Evolutionary conservation across 208 protist genomes (phyloP), one percentile per base, ranked within the genome.

Genomic region (Acanthamoeba healyi): DNA sequence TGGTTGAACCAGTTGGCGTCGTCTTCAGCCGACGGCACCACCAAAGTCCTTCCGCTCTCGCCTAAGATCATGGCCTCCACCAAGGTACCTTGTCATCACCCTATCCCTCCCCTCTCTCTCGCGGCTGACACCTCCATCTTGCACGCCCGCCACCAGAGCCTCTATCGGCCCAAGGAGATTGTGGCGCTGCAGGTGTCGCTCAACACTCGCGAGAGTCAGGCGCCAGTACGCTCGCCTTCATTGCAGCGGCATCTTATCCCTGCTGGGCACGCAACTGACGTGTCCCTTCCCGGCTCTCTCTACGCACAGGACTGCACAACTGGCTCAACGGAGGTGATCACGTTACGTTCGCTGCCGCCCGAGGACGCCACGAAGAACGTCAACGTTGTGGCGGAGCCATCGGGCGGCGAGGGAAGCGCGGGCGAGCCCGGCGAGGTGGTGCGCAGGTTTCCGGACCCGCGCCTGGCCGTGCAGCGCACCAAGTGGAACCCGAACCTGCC

Each of bases 151-250:
- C 51, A 58, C 0, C 51, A 58, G 79, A 87, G 79, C 26, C 51
- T 87, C n/a, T 87, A 87, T 58, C 79, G 79, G 26, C 79, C 79
- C n/a, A 87, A 87, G 51, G 79, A 87, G 19, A 87, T 65, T n/a
- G 42, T 58, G 17, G 49, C 51, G 10, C 51, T 87, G 6, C 51
- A 36, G 44, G 67, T 77, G 19, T 77, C 67, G 38, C 67, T 77
- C 34, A 77, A 9, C 26, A 44, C n/a, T n/a, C n/a, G 14, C 67
- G 1, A 26, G 38, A 38, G 17, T 15, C 67, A 38, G 14, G 67
- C 14, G 6, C 67, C 2, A 15, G 34, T 72, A 15, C 26, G 2
- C 34, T 24, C 26, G 7, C 34, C 26, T 6, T 17, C 63, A 72
- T 38, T 32, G 7, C 63, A 72, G 4, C 22, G 3, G 22, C 58